These are phyloP conservation scores for Sungouiozyma ichnusensis DNA, from an alignment of 805 yeast genomes.

Conservation along the genomic window DNA sequence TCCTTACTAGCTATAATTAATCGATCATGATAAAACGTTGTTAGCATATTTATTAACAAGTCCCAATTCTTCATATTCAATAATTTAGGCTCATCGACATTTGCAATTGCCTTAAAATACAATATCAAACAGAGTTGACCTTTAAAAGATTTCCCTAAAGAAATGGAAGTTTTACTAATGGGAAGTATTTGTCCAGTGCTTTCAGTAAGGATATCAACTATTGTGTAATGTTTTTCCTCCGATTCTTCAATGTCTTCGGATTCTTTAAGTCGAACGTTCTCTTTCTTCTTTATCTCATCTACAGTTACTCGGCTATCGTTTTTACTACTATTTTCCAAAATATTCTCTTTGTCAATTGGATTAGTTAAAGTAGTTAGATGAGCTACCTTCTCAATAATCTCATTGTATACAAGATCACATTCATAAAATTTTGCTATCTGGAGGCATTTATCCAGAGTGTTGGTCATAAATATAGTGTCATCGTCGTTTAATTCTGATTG, in stretches of 20 bases:
- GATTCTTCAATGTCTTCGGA: constrained; percentile 10
- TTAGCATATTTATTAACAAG: constrained; percentile 45
- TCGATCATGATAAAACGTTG: constrained; percentile 42
- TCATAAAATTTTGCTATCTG: constrained; percentile 59
- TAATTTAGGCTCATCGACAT: constrained; percentile 38
- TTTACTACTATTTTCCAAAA: not conserved
- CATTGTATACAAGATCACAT: constrained; percentile 47
- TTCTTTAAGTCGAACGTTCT: not conserved
- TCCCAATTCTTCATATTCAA: constrained; percentile 42
- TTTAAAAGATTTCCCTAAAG: constrained; percentile 81
- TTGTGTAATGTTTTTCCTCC: constrained; percentile 3
- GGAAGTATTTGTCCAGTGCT: constrained; percentile 48
- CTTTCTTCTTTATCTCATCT: too few species aligned
- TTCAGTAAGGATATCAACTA: constrained; percentile 35
- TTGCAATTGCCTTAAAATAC: constrained; percentile 62
- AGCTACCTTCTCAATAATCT: constrained; percentile 53
- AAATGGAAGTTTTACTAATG: constrained; percentile 72
- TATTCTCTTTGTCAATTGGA: not conserved
- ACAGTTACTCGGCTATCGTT: too few species aligned
- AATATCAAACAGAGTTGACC: constrained; percentile 87
- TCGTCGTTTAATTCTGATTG: constrained; percentile 85
- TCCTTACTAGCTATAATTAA: constrained; percentile 1
- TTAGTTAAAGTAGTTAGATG: constrained; percentile 56
- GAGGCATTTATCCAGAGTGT: constrained; percentile 79
- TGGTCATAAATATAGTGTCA: constrained; percentile 72